Evolutionary conservation across 805 yeast genomes (phyloP), one percentile per base, ranked within the genome.

Genomic region (Cyberlindnera lachancei): DNA sequence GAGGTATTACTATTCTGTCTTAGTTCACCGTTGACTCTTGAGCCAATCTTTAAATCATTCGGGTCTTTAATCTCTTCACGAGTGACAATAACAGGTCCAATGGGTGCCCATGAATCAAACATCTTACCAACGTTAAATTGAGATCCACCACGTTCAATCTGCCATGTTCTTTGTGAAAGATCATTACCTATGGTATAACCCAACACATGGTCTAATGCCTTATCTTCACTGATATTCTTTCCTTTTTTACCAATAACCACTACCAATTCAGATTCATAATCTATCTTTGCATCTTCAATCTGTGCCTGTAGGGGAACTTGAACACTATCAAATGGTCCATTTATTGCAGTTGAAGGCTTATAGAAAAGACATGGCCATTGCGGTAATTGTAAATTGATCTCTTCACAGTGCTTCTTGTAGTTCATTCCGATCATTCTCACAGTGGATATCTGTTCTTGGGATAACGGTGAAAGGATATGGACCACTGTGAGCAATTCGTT

Each of bases 111-210:
- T 4, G 66, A 65, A 36, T 73, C 79, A 42, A 66, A 70, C 64
- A 64, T 63, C 52, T 73, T 73, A 9, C 74, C 72, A 9, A 64
- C 50, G 23, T 63, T 53, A 62, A 71, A 73, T 41, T 73, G 79
- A 14, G 73, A 59, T 4, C 75, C 74, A 21, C 75, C 74, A 23
- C 66, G 56, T 30, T 64, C 59, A 29, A 61, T 56, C 45, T 73
- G 78, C 78, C 77, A 71, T n/a, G 63, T 63, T 34, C 79, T 56
- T 42, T 70, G 74, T 10, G 75, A 68, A 8, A 73, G 69, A 45
- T 73, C 79, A 48, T 73, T 69, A 5, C 77, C 77, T 15, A 64
- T 64, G 3, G 73, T 46, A 48, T 68, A 73, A 7, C 79, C 79
- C 14, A 69, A 48, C 4, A 73, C 66, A 37, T 70, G 59, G 28